Base-by-base conservation (phyloP, 352 stramenopile genomes). In the Salisapilia sapeloensis region DNA sequence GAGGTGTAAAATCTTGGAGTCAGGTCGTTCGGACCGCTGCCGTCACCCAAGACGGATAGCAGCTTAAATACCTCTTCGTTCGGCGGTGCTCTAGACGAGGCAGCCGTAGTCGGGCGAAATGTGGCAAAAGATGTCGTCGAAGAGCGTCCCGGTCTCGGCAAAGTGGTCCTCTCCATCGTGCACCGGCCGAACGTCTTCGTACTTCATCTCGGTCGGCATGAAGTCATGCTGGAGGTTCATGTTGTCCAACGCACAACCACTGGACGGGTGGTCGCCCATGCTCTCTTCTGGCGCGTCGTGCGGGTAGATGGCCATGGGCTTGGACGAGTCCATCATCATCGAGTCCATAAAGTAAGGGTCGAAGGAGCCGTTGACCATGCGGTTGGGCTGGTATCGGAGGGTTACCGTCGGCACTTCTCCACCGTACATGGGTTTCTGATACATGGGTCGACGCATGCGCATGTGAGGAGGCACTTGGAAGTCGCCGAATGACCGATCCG, bases 61-160 rank as follows among this genome's bases (percentile, higher is more conserved):
- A n/a, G n/a, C n/a, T n/a, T n/a, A n/a, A n/a, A n/a, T n/a, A n/a
- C n/a, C n/a, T n/a, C n/a, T n/a, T n/a, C n/a, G n/a, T n/a, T n/a
- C n/a, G n/a, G n/a, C n/a, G n/a, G n/a, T 17, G 16, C 6, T 4
- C 56, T 55, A 79, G 19, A 80, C 64, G 33, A 81, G 48, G 29
- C 64, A 81, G 33, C 61, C 67, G 18, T 77, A 80, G 42, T 82
- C 60, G 0, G 69, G 65, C 11, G 65, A 80, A 37, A 80, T 80
- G 33, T 85, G 69, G 18, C 81, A 46, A 38, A 80, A 82, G 12
- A 85, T 58, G 32, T 85, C 58, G 50, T 77, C 65, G 40, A 77
- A 80, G 48, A 78, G 79, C 26, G 57, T 54, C 23, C 81, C 65
- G 32, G 56, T 79, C 35, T 64, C 51, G 17, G 47, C 56, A 26